Conservation (phyloP, 2,329 filamentous ascomycete species). For the Tolypocladium amazonense region DNA sequence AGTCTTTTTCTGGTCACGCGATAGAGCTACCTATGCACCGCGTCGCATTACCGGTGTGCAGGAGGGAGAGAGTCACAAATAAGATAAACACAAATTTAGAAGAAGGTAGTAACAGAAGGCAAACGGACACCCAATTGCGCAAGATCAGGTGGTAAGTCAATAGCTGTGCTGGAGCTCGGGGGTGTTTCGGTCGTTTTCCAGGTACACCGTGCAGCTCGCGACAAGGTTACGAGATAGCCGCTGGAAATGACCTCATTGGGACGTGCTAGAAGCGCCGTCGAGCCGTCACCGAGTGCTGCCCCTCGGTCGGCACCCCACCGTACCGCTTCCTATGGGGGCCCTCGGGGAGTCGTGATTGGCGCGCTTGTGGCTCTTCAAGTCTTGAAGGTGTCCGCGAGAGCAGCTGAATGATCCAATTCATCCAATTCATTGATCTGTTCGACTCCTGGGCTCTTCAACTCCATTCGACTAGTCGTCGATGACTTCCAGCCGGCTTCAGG, state of each 20-base stretch:
- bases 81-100: fast-evolving
- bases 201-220: background rate
- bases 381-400: too few species aligned
- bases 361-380: background rate
- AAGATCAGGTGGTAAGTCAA: background rate
- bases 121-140: background rate
- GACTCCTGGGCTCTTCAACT: too few species aligned
- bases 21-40: background rate
- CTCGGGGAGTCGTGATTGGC: background rate
- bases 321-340: background rate
- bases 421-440: too few species aligned
- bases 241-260: background rate
- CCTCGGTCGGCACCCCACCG: background rate
- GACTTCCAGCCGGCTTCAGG: background rate
- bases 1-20: background rate
- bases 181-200: background rate
- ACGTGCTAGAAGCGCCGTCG: background rate
- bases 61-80: background rate
- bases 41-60: too few species aligned
- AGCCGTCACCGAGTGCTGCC: background rate
- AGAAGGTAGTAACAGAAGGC: background rate
- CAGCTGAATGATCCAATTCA: too few species aligned
- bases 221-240: background rate
- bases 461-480: too few species aligned
- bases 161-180: background rate